These are phyloP conservation scores for Fusarium armeniacum DNA, from an alignment of 2,329 filamentous ascomycete species.

Conservation along the genomic window DNA sequence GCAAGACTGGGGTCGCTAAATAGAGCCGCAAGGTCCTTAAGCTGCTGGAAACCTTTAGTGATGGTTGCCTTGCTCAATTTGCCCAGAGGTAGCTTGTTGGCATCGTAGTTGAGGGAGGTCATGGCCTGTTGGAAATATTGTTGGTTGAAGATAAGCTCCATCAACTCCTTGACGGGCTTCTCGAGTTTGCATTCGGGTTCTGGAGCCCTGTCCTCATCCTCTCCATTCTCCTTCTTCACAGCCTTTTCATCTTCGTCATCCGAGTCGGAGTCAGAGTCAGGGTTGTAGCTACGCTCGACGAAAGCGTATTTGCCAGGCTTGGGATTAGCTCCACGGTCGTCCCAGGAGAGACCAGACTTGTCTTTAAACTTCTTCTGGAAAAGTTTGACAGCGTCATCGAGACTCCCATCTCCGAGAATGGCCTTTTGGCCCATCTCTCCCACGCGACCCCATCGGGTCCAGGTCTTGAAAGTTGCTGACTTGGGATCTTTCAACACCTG, in stretches of 20 bases:
- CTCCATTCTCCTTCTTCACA: slow-evolving; percentile 56
- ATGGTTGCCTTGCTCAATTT: slow-evolving; percentile 87
- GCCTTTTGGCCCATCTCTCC: slow-evolving; percentile 69
- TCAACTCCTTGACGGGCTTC: slow-evolving; percentile 73
- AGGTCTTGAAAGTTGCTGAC: slow-evolving; percentile 66
- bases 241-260: slow-evolving; percentile 56
- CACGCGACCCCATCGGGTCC: slow-evolving; percentile 87
- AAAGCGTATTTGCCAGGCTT: slow-evolving; percentile 82
- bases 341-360: slow-evolving; percentile 72
- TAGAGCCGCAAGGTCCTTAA: slow-evolving; percentile 80
- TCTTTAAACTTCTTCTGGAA: slow-evolving; percentile 74
- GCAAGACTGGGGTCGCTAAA: slow-evolving; percentile 69
- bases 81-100: slow-evolving; percentile 83
- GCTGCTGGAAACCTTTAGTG: slow-evolving; percentile 77
- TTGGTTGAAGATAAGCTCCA: slow-evolving; percentile 87
- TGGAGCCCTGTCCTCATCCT: slow-evolving; percentile 53
- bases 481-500: slow-evolving; percentile 68
- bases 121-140: slow-evolving; percentile 77
- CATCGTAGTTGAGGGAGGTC: slow-evolving; percentile 77
- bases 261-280: slow-evolving; percentile 71
- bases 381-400: slow-evolving; percentile 61
- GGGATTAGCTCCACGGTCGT: slow-evolving; percentile 66
- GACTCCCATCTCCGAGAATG: slow-evolving; percentile 58
- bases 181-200: slow-evolving; percentile 69
- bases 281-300: slow-evolving; percentile 82